Evolutionary conservation across 1,284 basidiomycete species (phyloP), one percentile per base, ranked within the genome.

Genomic region (Coriolopsis trogii): DNA sequence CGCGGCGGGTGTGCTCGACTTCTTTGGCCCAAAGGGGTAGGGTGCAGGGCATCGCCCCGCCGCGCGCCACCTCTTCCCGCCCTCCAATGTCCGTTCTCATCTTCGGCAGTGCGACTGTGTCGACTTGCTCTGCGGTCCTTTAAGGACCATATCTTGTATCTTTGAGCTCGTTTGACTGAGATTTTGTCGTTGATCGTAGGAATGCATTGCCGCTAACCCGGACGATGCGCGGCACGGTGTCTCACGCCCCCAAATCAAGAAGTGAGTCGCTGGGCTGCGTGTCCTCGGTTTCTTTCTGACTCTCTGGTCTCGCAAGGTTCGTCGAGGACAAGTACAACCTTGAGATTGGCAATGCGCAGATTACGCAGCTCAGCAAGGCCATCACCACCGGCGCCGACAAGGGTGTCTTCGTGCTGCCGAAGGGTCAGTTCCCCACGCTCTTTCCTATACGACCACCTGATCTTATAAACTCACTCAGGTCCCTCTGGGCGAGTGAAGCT

Each of bases 211-310:
- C 57, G 80, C 77, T 47, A 77, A 88, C 72, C 80, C 83, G 23
- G 89, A 91, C 31, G 91, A 93, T 56, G 84, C 89, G 55, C 90
- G 93, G 59, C 69, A 71, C 56, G 94, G 94, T 70, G 91, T 95
- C 60, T 95, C 93, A 63, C 89, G 94, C 50, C 91, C 89, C 53
- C 85, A 89, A 67, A 93, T 97, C 76, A 96, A 96, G 84, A 95
- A 93, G 93, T 88, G 68, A 46, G 67, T 63, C 37, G 39, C 37
- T 28, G 31, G 13, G n/a, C 42, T 6, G 42, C 42, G 20, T 49
- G 26, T 30, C 37, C 50, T 34, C 34, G 24, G 13, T 24, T 25
- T 53, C 16, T 42, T 28, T 13, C 54, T 46, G 13, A 52, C 42
- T 59, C 51, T 41, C 46, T 49, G 28, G 38, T 34, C 9, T 10